Base-by-base conservation (phyloP, 441 rosid genomes). In the Capsella rubella region DNA sequence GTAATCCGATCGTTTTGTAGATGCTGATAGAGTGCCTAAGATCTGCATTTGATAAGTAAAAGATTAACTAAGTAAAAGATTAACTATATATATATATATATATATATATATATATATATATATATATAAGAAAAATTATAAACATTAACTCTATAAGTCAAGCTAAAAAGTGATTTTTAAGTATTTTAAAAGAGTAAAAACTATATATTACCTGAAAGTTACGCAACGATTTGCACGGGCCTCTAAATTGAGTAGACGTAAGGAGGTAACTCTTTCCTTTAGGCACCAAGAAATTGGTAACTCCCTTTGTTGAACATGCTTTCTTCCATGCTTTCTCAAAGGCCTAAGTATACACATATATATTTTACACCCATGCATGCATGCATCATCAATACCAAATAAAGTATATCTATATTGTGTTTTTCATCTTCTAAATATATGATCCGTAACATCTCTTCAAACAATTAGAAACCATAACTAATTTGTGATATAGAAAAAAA, bases 271-370 rank as follows among this genome's bases (percentile, higher is more conserved):
- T 76, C 34, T 83, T 84, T 3, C 77, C 83, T 71, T 71, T 28
- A 40, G 98, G 89, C 51, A 91, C 77, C 64, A 81, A 78, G 53
- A 94, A 66, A 10, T 70, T 78, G 40, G 54, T 86, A 46, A 71
- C 79, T 51, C 74, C 83, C 6, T 52, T 29, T 9, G 80, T 55
- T 8, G 89, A 80, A 69, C 97, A 93, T 57, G 95, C 95, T 81
- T 67, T 83, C 18, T 86, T 63, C 98, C 98, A 93, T 25, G 92
- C 97, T 71, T 84, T 79, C 74, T 71, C 37, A 56, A 94, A 88
- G 37, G 91, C 92, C 97, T 89, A 71, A 57, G 14, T 51, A 63
- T 47, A 34, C 37, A 34, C 8, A 34, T 34, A 31, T 31, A 50
- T 43, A 50, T 7, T 27, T 10, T 40, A 52, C 11, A 45, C 14